Percentiles rank a stretch among this genome's conserved stretches.
Evolutionary conservation across 805 yeast species (phyloP).

Genomic region (Suhomyces sp.): DNA sequence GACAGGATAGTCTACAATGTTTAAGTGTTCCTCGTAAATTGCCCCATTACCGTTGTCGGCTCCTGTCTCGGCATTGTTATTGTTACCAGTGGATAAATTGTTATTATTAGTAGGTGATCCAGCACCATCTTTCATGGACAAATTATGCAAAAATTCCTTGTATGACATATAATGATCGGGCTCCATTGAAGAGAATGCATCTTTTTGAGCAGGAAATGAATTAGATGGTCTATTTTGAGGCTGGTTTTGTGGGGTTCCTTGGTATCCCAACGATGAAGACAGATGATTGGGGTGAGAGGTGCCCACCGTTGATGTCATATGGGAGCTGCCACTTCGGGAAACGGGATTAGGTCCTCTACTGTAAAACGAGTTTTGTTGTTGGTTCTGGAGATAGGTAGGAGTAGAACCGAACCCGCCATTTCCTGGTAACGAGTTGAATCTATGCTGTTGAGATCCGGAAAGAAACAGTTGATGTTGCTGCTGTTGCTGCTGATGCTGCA

Average conservation of each 20-base stretch:
- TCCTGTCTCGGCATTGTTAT: background rate
- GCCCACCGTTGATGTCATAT: too few relatives aligned
- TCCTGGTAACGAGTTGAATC: slow-evolving; percentile 10
- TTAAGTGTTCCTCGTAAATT: slow-evolving; percentile 53
- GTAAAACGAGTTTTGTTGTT: too few relatives aligned
- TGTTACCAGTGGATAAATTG: background rate
- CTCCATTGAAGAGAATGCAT: slow-evolving; percentile 10
- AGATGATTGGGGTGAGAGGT: too few relatives aligned
- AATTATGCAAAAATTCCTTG: slow-evolving; percentile 35
- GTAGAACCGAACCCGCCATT: slow-evolving; percentile 3
- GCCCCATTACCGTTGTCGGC: slow-evolving; percentile 12
- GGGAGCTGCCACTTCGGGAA: too few relatives aligned
- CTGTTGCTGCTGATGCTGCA: slow-evolving; percentile 14
- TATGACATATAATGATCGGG: slow-evolving; percentile 47
- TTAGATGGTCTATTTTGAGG: too few relatives aligned
- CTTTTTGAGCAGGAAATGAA: background rate
- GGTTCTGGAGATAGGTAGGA: too few relatives aligned
- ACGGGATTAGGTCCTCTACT: too few relatives aligned
- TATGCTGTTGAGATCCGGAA: slow-evolving; percentile 8
- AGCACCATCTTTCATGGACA: slow-evolving; percentile 18
- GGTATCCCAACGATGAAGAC: too few relatives aligned
- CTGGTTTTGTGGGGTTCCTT: too few relatives aligned
- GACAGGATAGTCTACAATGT: slow-evolving; percentile 81
- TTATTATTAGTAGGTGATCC: slow-evolving; percentile 3
- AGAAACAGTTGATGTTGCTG: slow-evolving; percentile 2